Base-by-base conservation (phyloP, 169 alveolate species). In the Cryptosporidium viatorum region DNA sequence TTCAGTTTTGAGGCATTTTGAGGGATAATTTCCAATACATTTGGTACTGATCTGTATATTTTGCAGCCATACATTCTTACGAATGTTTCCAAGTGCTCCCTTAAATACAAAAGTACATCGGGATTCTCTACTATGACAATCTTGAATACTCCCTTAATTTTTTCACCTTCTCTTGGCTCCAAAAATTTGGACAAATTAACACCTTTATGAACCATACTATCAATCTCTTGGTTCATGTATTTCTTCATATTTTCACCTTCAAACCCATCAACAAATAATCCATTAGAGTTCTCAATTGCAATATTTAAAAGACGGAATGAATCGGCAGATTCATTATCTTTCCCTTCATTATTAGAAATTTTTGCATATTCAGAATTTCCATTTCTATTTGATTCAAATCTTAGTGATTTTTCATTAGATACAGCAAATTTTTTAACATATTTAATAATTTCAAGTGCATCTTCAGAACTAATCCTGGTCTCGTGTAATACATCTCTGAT, bases 121-220 rank as follows among this genome's bases (percentile, higher is more conserved):
- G 86, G 71, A 14, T 16, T 18, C 51, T 80, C 89, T 6, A 58
- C 75, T 33, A 80, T 23, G 29, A 80, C 73, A 60, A 80, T 80
- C 26, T 59, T 59, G 68, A 80, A 80, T 14, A 80, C 18, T 80
- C 67, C 65, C n/a, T 35, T 35, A 3, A 37, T 43, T 23, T 80
- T 65, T 29, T 80, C 89, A 62, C 89, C 75, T 21, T 59, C 80
- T 21, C 75, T 80, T 26, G 58, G 55, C n/a, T 80, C 75, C 37
- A 80, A 65, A 48, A 60, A 43, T 10, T 67, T 80, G 4, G 37
- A 29, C 23, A 80, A 35, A 29, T 80, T 80, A 14, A 80, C 89
- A 5, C 89, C 89, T 12, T 73, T 73, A 26, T 73, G 86, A 55
- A 73, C 70, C 68, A 73, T 18, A 0, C 59, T 60, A 16, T 62